phyloP scores from a whole-genome alignment of 169 alveolate genomes.

The Plasmodium gonderi region DNA sequence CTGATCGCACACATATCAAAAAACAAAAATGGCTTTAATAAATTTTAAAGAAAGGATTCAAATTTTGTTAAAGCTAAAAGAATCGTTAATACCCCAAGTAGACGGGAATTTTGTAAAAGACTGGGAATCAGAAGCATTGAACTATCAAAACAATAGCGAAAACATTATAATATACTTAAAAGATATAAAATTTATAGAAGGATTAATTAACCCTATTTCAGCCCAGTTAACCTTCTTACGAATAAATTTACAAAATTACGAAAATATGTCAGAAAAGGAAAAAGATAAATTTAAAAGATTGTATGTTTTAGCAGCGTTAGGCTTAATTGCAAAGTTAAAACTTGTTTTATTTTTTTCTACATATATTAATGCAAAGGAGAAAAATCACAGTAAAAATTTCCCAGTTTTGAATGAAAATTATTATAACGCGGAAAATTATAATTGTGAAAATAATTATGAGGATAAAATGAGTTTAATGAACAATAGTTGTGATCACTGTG shows the following conservation, averaged over 20 bases:
- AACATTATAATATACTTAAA: slow-evolving; percentile 68
- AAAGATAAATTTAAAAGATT: slow-evolving; percentile 75
- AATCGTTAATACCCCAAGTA: slow-evolving; percentile 56
- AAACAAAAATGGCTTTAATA: slow-evolving; percentile 46
- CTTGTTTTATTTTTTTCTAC: slow-evolving; percentile 73
- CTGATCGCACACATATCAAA: background rate
- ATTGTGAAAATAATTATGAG: slow-evolving; percentile 23
- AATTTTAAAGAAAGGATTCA: slow-evolving; percentile 68
- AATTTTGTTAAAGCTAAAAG: slow-evolving; percentile 68
- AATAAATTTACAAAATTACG: slow-evolving; percentile 72
- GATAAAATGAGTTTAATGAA: background rate
- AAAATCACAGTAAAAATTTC: slow-evolving; percentile 16
- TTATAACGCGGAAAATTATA: slow-evolving; percentile 1
- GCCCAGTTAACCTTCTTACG: slow-evolving; percentile 77
- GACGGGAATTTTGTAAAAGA: slow-evolving; percentile 77
- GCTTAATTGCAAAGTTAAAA: slow-evolving; percentile 68
- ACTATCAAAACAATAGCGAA: slow-evolving; percentile 79
- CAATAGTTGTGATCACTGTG: slow-evolving; percentile 12
- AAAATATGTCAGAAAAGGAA: slow-evolving; percentile 63
- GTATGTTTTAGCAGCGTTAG: slow-evolving; percentile 67
- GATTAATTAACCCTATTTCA: slow-evolving; percentile 64
- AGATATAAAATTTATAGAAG: slow-evolving; percentile 36
- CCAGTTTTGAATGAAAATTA: slow-evolving; percentile 33
- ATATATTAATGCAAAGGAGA: slow-evolving; percentile 45
- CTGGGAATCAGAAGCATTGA: slow-evolving; percentile 81